These are phyloP conservation scores for Trichoderma arundinaceum DNA, from an alignment of 2,329 filamentous ascomycete genomes.

Conservation along the genomic window DNA sequence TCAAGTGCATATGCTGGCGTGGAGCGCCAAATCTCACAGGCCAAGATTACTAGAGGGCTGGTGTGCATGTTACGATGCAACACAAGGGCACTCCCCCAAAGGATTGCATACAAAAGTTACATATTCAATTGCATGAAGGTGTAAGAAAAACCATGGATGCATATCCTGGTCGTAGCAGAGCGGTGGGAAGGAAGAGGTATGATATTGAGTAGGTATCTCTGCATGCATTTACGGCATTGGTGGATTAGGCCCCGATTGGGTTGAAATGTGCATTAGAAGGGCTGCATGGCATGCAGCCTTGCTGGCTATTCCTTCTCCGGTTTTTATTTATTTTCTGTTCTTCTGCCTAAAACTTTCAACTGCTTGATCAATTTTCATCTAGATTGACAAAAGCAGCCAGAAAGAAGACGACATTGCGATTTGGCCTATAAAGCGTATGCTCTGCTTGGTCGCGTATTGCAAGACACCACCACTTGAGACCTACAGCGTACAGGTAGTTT, in stretches of 20 bases:
- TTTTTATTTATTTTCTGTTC: background rate
- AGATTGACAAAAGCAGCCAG: background rate
- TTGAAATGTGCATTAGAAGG: constrained; percentile 25
- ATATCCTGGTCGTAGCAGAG: background rate
- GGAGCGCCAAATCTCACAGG: too few species aligned
- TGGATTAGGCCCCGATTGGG: constrained; percentile 25
- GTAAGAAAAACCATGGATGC: background rate
- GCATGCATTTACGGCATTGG: background rate
- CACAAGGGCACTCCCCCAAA: background rate
- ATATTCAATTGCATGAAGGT: background rate
- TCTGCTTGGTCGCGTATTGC: background rate
- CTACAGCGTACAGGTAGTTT: background rate
- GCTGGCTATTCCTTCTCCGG: background rate
- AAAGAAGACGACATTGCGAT: background rate
- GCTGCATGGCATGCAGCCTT: constrained; percentile 22
- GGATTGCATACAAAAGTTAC: background rate
- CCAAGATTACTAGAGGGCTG: background rate
- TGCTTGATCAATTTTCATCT: background rate
- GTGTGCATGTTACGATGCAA: background rate
- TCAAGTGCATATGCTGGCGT: too few species aligned
- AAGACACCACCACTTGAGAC: background rate
- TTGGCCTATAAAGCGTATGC: background rate
- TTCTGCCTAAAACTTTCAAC: background rate
- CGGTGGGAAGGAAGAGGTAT: background rate
- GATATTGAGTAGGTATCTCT: background rate